Evolutionary conservation across 164 flowering plant species (phyloP), one percentile per base, ranked within the genome.

Genomic region (Paratinospora sagittata): DNA sequence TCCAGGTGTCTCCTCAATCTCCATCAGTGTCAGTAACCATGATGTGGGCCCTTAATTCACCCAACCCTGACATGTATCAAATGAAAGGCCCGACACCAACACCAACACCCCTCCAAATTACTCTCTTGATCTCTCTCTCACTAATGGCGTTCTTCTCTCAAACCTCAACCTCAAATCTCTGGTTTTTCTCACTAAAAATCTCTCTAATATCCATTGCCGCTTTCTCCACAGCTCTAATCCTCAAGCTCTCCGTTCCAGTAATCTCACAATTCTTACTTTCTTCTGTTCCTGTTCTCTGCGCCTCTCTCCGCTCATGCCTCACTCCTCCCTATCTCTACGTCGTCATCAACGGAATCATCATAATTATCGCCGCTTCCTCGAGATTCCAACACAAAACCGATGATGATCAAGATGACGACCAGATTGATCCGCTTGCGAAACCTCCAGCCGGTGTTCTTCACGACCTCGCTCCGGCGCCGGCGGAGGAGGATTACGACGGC

Each of bases 281-380:
- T 19, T 84, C 82, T n/a, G 60, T 85, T 11, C 95, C 97, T 6
- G 60, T 70, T 26, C 24, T 88, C 4, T 91, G 85, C 82, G 75
- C 66, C 66, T 73, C 57, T 63, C 26, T 81, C 11, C 74, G 74
- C 52, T 79, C 87, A 1, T 93, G 86, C 84, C 82, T 93, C 12
- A 70, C 73, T 16, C 98, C 94, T 27, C 98, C 98, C 1, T 93
- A 89, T 65, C 84, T 93, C 24, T 93, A 91, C 80, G 73, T 93
- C 17, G 76, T 93, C 62, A 78, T 93, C 76, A 91, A 93, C 77
- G 75, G 82, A 60, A 93, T 93, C 76, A 93, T 93, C 82, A 78
- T 91, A 82, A 78, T 88, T 74, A 90, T 91, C 69, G 91, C 85
- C 43, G 96, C 97, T 3, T 87, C 98, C 6, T 87, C 96, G 11